These are phyloP conservation scores for Venturia oleaginea DNA, from an alignment of 2,329 filamentous ascomycete genomes.

Conservation along the genomic window DNA sequence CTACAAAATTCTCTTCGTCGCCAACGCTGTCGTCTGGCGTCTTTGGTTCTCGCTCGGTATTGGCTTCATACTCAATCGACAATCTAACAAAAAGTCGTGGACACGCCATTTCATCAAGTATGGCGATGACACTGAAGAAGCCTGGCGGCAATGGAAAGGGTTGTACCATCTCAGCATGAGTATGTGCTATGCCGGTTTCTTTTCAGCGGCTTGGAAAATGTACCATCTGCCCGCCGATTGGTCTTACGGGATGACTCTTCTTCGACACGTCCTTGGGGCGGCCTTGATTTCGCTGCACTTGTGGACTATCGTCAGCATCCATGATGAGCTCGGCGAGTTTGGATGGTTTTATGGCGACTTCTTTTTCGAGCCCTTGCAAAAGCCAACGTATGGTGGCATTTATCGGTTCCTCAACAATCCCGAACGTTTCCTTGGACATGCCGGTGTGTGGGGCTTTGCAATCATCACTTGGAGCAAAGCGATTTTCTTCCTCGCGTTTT, in stretches of 20 bases:
- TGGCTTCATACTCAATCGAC: slow-evolving; percentile 71
- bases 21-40: slow-evolving; percentile 74
- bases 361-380: slow-evolving; percentile 84
- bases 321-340: slow-evolving; percentile 92
- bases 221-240: slow-evolving; percentile 81
- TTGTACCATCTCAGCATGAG: slow-evolving; percentile 88
- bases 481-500: slow-evolving; percentile 76
- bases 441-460: slow-evolving; percentile 90
- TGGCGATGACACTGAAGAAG: slow-evolving; percentile 80
- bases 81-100: slow-evolving; percentile 89
- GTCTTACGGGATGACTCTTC: slow-evolving; percentile 72
- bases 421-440: slow-evolving; percentile 84
- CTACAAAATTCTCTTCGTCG: slow-evolving; percentile 70
- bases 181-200: slow-evolving; percentile 81
- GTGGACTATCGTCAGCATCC: slow-evolving; percentile 89
- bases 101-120: slow-evolving; percentile 97
- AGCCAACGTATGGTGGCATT: slow-evolving; percentile 91
- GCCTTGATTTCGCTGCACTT: slow-evolving; percentile 77
- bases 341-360: slow-evolving; percentile 99
- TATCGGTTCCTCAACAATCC: slow-evolving; percentile 98
- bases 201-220: slow-evolving; percentile 93
- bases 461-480: slow-evolving; percentile 84
- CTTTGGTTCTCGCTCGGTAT: slow-evolving; percentile 88
- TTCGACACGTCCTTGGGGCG: slow-evolving; percentile 78
- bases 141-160: slow-evolving; percentile 96